Evolutionary conservation across 2,329 filamentous ascomycete species (phyloP), one percentile per base, ranked within the genome.

Genomic region (Talaromyces sp.): DNA sequence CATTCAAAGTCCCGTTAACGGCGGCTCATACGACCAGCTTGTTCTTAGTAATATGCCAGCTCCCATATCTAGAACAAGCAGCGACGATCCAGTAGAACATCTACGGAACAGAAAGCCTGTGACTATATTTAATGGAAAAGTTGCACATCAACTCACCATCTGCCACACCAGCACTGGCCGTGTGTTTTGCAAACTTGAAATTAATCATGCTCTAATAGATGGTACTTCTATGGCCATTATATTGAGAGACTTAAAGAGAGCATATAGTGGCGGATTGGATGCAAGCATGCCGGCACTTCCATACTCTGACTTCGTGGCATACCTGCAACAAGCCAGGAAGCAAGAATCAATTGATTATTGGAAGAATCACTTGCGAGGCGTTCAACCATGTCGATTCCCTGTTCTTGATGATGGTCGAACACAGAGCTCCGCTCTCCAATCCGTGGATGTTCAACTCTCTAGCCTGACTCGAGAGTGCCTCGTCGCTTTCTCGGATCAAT

Each of bases 221-320:
- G 57, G 31, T 27, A 41, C 52, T 9, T 59, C 57, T 29, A 19
- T 54, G n/a, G 32, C 29, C 12, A 21, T 59, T n/a, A 43, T 59
- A 11, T 21, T 43, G 17, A 26, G 50, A 8, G 57, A 59, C 21
- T 19, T 54, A 19, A 54, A 43, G 7, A 12, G 11, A 12, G 57
- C 79, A 3, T 83, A 83, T 53, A 70, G 73, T 19, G 32, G 72
- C 71, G 10, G 70, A 72, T 24, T 65, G 0, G 68, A 31, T 10
- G 26, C 17, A 7, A 46, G 3, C 27, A 46, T 35, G 14, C 21
- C 43, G 8, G 38, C 46, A 19, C 29, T 38, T 17, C 35, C 48
- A 32, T 38, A 31, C 27, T 46, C 43, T 12, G 19, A 29, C 14
- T 57, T 51, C 21, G 35, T 57, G 12, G n/a, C 29, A 31, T 52